A percentile compares a stretch with the other conserved stretches of the same genome.
These are phyloP conservation scores for Syzygium syzygioides DNA, from an alignment of 441 rosid genomes.

Conservation along the genomic window DNA sequence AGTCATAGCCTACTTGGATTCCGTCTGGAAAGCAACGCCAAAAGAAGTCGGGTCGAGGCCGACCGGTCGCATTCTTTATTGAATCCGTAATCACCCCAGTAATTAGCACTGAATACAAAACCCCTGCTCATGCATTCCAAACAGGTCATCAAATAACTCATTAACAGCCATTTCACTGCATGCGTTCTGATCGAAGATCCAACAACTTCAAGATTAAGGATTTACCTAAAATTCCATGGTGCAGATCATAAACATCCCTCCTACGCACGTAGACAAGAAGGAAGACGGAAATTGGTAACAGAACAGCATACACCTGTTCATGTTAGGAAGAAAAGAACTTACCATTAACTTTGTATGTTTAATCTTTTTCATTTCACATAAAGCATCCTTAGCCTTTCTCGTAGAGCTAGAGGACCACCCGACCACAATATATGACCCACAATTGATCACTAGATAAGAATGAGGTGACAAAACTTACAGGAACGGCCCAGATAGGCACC, in stretches of 20 bases:
- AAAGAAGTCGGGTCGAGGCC: constrained; percentile 16
- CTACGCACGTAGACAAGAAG: constrained; percentile 7
- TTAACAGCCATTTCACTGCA: neutral
- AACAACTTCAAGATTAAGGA: neutral
- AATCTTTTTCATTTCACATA: neutral
- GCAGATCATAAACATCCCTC: constrained; percentile 11
- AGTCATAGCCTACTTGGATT: neutral
- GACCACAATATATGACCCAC: neutral
- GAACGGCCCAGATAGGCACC: constrained; percentile 76
- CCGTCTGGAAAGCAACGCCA: constrained; percentile 14
- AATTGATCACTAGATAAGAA: neutral
- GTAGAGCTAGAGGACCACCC: neutral
- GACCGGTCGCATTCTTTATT: constrained; percentile 9
- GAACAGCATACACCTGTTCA: constrained; percentile 38
- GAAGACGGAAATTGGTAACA: constrained; percentile 1
- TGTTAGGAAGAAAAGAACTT: neutral
- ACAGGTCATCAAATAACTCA: neutral
- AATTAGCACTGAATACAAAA: constrained; percentile 6
- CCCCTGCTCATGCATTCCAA: neutral
- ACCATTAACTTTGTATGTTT: neutral
- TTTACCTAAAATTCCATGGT: constrained; percentile 11
- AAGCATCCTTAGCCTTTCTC: neutral
- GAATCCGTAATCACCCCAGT: constrained; percentile 10
- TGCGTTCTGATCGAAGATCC: neutral
- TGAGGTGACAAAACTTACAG: constrained; percentile 38